A percentile compares a stretch with the other conserved stretches of the same genome.
Evolutionary conservation across 345 rosid species (phyloP).

Genomic region (Abelmoschus esculentus): DNA sequence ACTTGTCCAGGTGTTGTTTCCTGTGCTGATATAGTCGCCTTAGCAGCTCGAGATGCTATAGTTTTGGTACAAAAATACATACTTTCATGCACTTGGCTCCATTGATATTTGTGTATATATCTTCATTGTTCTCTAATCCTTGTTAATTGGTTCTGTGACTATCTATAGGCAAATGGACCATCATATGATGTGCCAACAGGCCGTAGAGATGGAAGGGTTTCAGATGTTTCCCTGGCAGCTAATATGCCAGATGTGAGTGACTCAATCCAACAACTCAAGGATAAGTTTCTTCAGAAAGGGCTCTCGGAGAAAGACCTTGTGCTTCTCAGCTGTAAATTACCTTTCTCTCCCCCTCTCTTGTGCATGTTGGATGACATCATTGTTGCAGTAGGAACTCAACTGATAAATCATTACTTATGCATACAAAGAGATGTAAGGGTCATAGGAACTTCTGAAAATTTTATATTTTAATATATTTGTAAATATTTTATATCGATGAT

Average conservation of each 20-base stretch:
- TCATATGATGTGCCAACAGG: slow-evolving; percentile 63
- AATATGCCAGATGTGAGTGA: slow-evolving; percentile 64
- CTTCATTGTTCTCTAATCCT: no score
- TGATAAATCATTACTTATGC: slow-evolving; percentile 16
- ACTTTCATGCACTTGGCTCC: not conserved
- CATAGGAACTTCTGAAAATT: no score
- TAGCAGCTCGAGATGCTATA: slow-evolving; percentile 83
- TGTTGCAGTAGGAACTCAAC: slow-evolving; percentile 32
- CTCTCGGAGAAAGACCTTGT: slow-evolving; percentile 64
- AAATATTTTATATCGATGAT: no score
- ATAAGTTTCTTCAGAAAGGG: slow-evolving; percentile 52
- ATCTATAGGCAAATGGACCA: slow-evolving; percentile 55
- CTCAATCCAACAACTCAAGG: slow-evolving; percentile 46
- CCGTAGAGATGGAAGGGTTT: slow-evolving; percentile 60
- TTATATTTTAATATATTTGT: no score
- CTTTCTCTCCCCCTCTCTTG: slow-evolving; percentile 25
- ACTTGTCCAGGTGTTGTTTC: slow-evolving; percentile 67
- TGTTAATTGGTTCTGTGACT: no score
- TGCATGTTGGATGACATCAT: slow-evolving; percentile 27
- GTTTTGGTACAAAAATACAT: slow-evolving; percentile 33
- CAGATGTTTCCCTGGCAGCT: slow-evolving; percentile 38
- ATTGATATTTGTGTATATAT: not conserved
- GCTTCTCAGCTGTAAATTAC: slow-evolving; percentile 51
- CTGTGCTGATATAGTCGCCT: slow-evolving; percentile 73
- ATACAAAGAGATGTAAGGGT: no score